Conservation (phyloP, 148 eudicot genomes). For the Hydrangea macrophylla region DNA sequence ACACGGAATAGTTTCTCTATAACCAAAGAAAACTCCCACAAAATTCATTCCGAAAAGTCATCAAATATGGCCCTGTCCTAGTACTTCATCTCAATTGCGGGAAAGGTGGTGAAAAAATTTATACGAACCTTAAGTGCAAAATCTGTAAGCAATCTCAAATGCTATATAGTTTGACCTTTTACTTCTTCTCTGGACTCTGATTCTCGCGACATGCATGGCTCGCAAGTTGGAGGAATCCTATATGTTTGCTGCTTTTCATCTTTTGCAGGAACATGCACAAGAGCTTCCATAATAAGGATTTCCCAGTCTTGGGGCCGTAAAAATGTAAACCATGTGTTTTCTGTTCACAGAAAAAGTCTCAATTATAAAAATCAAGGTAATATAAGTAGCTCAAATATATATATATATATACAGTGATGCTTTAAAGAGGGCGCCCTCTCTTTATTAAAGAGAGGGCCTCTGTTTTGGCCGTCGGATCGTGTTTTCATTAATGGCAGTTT, state of each 20-base stretch:
- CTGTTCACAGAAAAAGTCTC: constrained; percentile 34
- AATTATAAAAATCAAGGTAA: neutral
- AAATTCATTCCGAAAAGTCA: neutral
- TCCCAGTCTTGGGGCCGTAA: constrained; percentile 67
- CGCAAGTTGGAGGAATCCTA: constrained; percentile 51
- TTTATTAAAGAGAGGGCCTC: too few species aligned
- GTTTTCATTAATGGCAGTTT: too few species aligned
- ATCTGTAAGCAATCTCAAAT: neutral
- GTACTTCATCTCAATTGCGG: neutral
- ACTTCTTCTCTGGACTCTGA: constrained; percentile 37
- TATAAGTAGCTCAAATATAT: neutral
- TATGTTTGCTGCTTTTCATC: constrained; percentile 60
- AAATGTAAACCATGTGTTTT: constrained; percentile 49
- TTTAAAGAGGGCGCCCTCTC: too few species aligned
- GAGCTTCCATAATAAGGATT: constrained; percentile 84
- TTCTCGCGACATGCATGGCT: constrained; percentile 48
- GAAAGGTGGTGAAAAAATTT: neutral
- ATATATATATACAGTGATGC: too few species aligned
- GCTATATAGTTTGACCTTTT: constrained; percentile 23
- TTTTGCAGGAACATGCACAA: constrained; percentile 70
- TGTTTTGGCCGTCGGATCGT: too few species aligned
- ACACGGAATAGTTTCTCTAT: too few species aligned
- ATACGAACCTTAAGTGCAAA: neutral
- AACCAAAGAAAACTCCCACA: neutral
- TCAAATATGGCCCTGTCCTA: neutral